Conservation (phyloP, 768 basidiomycete species). For the Erythrobasidium yunnanense region DNA sequence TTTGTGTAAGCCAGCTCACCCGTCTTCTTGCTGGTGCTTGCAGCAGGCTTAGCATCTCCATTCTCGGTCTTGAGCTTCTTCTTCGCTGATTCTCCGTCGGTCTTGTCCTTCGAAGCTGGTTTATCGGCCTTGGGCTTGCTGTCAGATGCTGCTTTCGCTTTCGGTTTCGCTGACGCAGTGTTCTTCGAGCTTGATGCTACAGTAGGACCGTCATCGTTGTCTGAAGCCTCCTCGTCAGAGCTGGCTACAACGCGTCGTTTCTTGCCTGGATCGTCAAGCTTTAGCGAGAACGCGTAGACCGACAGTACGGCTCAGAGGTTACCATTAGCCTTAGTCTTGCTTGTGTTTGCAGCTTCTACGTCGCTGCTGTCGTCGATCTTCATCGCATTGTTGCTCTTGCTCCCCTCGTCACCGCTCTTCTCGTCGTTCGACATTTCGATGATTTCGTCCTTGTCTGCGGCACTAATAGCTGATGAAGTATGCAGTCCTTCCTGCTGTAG, state of each 20-base stretch:
- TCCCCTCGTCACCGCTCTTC: not conserved
- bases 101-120: not conserved
- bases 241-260: constrained; percentile 27
- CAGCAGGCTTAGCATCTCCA: not conserved
- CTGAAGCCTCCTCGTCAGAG: constrained; percentile 12
- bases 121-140: not conserved
- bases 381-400: not conserved
- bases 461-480: not conserved
- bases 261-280: constrained; percentile 11
- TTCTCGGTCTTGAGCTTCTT: not conserved
- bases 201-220: not conserved
- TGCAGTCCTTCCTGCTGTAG: not conserved
- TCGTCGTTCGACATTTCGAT: too few species aligned
- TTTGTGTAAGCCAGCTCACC: not conserved
- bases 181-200: too few species aligned
- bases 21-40: constrained; percentile 4
- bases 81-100: not conserved
- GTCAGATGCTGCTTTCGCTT: not conserved
- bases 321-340: constrained; percentile 7
- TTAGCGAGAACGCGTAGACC: not conserved
- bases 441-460: too few species aligned
- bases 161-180: too few species aligned
- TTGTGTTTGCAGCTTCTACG: not conserved
- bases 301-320: not conserved
- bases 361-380: constrained; percentile 5